Percentiles rank a stretch among this genome's conserved stretches.
phyloP scores from a whole-genome alignment of 2,329 filamentous ascomycete genomes.

The Trichophyton mentagrophytes region DNA sequence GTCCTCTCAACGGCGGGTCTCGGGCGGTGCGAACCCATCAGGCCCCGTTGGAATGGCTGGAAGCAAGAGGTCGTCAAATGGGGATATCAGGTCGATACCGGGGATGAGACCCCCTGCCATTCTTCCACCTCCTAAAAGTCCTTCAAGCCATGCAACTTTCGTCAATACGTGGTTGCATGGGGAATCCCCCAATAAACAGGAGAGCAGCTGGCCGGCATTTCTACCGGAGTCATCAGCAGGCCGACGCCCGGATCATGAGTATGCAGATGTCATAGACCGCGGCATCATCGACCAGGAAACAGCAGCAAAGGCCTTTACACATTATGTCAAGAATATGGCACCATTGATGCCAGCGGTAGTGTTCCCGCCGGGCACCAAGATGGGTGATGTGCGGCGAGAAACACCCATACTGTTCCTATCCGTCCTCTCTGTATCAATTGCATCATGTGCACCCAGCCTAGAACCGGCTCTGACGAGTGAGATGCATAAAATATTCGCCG shows the following conservation, averaged over 20 bases:
- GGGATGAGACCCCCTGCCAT: conserved; percentile 4
- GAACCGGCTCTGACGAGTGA: conserved; percentile 55
- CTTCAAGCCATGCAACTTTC: conserved; percentile 1
- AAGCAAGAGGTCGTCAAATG: conserved; percentile 23
- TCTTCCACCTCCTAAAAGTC: conserved; percentile 8
- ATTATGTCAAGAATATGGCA: conserved; percentile 43
- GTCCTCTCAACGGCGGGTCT: not conserved
- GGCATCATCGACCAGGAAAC: conserved; percentile 40
- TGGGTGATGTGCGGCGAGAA: conserved; percentile 42
- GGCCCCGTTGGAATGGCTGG: conserved; percentile 13
- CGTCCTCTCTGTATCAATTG: conserved; percentile 43
- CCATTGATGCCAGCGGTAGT: conserved; percentile 47
- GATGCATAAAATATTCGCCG: conserved; percentile 58
- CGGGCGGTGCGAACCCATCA: not conserved
- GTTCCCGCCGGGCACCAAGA: conserved; percentile 42
- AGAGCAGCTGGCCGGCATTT: conserved; percentile 14
- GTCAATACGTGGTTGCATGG: conserved; percentile 3
- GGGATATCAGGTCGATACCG: conserved; percentile 17
- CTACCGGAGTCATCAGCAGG: conserved; percentile 10
- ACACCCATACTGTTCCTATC: conserved; percentile 49
- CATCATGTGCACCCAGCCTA: conserved; percentile 39
- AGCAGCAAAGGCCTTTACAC: conserved; percentile 45
- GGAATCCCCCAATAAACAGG: conserved; percentile 5
- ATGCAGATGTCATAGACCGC: conserved; percentile 38
- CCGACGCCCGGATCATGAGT: conserved; percentile 16